Evolutionary conservation across 257 asterid genomes (phyloP), one percentile per base, ranked within the genome.

Genomic region (Ocimum tenuiflorum): DNA sequence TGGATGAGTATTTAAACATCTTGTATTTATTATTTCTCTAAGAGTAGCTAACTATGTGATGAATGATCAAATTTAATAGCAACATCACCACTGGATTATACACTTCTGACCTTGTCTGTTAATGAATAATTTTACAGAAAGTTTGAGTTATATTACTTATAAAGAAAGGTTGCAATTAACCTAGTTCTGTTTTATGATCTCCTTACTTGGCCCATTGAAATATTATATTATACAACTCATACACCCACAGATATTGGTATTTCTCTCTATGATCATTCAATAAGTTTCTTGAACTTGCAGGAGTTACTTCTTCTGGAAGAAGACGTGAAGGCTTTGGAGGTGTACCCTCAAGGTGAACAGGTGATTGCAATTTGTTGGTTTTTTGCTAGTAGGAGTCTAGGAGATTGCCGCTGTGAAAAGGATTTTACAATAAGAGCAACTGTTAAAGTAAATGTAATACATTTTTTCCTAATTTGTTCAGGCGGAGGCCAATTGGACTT

Each of bases 331-430:
- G 87, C 94, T 42, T 79, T 94, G 68, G 99, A 94, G 85, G 86
- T 94, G 97, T 94, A 94, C 80, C 99, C 99, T 68, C 99, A 94
- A 77, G 99, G 99, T 42, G 99, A 94, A 94, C 79, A 94, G 97
- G 99, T 94, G 27, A 47, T 22, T 46, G 58, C 7, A 48, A 36
- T 2, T 19, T 47, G 7, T 65, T 31, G 17, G 9, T 55, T 65
- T 24, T 39, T 22, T n/a, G n/a, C n/a, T n/a, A n/a, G n/a, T n/a
- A n/a, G n/a, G n/a, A n/a, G n/a, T n/a, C n/a, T n/a, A n/a, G 11
- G 27, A 17, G 20, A 63, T 69, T 59, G 29, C 62, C 55, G 36
- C 7, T 11, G 27, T 3, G 15, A 60, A 22, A 9, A 51, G n/a
- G 60, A 23, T 12, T 20, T n/a, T n/a, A 27, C 31, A 31, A 13